Evolutionary conservation across 2,329 filamentous ascomycete genomes (phyloP).

Genomic region (Thyridium curvatum): DNA sequence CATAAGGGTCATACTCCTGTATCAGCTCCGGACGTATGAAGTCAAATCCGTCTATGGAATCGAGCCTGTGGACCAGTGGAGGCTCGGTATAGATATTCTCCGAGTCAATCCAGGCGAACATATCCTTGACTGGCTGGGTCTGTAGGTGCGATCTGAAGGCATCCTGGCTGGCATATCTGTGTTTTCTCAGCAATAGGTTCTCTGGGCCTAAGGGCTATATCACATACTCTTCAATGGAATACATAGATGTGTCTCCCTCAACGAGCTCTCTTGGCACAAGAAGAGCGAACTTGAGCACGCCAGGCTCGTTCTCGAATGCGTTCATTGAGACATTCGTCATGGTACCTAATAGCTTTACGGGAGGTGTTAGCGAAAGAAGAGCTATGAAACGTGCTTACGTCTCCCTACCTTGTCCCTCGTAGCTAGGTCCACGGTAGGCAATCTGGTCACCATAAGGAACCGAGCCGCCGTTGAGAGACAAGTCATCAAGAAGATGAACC

Average conservation of each 20-base stretch:
- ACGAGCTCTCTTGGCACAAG: not conserved
- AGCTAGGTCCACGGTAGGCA: no score
- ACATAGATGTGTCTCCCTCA: not conserved
- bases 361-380: not conserved
- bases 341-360: not conserved
- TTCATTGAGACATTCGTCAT: slow-evolving; percentile 3
- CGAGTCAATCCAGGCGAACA: slow-evolving; percentile 4
- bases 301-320: slow-evolving; percentile 2
- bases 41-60: not conserved
- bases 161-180: not conserved
- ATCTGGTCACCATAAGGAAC: no score
- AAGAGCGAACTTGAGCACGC: slow-evolving; percentile 4
- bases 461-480: no score
- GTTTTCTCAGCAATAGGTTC: no score
- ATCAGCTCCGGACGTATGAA: no score
- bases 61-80: slow-evolving; percentile 1
- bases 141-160: slow-evolving; percentile 3
- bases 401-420: no score
- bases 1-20: no score
- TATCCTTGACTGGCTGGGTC: slow-evolving; percentile 1
- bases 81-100: not conserved
- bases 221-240: slow-evolving; percentile 3
- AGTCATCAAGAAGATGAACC: no score
- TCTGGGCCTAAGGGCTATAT: no score
- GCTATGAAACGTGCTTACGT: not conserved